phyloP scores from a whole-genome alignment of 2,329 filamentous ascomycete genomes.

The Sporothrix curviconia region DNA sequence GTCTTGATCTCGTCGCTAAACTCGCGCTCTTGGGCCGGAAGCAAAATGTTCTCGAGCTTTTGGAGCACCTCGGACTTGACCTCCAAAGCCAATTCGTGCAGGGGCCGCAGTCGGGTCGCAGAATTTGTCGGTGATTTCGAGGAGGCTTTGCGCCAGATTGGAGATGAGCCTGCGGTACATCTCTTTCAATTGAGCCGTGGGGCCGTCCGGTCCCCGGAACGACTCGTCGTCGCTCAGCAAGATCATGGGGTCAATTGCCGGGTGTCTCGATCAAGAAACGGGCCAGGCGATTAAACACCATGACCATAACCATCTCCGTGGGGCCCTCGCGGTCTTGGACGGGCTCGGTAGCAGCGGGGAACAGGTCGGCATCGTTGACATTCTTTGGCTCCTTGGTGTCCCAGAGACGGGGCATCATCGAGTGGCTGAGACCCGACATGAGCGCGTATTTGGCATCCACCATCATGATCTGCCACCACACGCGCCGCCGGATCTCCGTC shows the following conservation, averaged over 20 bases:
- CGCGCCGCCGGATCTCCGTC: slow-evolving; percentile 58
- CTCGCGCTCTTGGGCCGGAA: slow-evolving; percentile 41
- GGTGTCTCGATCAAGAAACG: slow-evolving; percentile 43
- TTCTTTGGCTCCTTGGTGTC: slow-evolving; percentile 52
- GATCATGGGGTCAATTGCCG: slow-evolving; percentile 44
- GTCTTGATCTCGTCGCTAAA: slow-evolving; percentile 44
- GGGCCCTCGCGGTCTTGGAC: slow-evolving; percentile 48
- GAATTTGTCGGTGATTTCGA: slow-evolving; percentile 42
- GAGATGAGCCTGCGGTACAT: slow-evolving; percentile 38
- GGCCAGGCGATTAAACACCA: slow-evolving; percentile 45
- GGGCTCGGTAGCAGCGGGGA: slow-evolving; percentile 45
- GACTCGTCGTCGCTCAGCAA: slow-evolving; percentile 37
- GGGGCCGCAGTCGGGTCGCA: slow-evolving; percentile 46
- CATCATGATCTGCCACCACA: slow-evolving; percentile 61
- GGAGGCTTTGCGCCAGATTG: slow-evolving; percentile 37
- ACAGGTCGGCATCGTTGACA: slow-evolving; percentile 53
- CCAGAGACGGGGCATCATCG: slow-evolving; percentile 46
- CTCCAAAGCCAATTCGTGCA: slow-evolving; percentile 45
- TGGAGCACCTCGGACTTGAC: slow-evolving; percentile 41
- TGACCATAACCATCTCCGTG: slow-evolving; percentile 54
- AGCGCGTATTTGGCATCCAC: slow-evolving; percentile 52
- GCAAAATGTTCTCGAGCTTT: slow-evolving; percentile 44
- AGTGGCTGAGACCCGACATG: slow-evolving; percentile 50
- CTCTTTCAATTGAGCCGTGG: slow-evolving; percentile 30
- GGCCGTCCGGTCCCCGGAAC: slow-evolving; percentile 22